A percentile compares a stretch with the other conserved stretches of the same genome.
These are phyloP conservation scores for Cytospora mali DNA, from an alignment of 2,329 filamentous ascomycete species.

Conservation along the genomic window DNA sequence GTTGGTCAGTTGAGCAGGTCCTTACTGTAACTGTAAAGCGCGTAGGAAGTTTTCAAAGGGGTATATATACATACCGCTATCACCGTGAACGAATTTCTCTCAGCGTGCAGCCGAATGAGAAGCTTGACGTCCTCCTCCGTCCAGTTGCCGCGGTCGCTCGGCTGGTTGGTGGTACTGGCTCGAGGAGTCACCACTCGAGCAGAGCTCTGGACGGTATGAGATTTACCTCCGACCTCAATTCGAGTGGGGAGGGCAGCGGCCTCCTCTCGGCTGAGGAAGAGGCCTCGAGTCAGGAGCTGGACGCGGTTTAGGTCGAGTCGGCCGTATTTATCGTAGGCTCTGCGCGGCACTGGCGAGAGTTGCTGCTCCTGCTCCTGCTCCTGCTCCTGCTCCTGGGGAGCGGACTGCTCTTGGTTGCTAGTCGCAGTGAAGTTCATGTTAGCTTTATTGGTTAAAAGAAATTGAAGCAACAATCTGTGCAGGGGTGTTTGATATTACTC, in stretches of 20 bases:
- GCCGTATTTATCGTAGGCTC: slow-evolving; percentile 14
- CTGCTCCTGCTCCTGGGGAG: background rate
- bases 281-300: slow-evolving; percentile 9
- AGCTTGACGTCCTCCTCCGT: background rate
- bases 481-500: background rate
- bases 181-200: background rate
- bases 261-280: slow-evolving; percentile 4
- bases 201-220: background rate
- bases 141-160: background rate
- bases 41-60: background rate
- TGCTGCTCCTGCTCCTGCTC: background rate
- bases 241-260: background rate
- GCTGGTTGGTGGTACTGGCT: background rate
- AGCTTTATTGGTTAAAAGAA: too few relatives aligned
- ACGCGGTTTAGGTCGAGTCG: slow-evolving; percentile 2
- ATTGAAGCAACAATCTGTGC: too few relatives aligned
- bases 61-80: background rate
- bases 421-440: too few relatives aligned
- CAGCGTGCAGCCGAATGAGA: background rate
- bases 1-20: background rate
- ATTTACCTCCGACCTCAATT: background rate
- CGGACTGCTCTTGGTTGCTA: background rate
- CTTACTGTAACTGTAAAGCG: background rate
- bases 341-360: background rate
- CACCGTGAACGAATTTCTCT: background rate